A percentile compares a stretch with the other conserved stretches of the same genome.
Conservation (phyloP, 305 asterid genomes). For the Andrographis paniculata region DNA sequence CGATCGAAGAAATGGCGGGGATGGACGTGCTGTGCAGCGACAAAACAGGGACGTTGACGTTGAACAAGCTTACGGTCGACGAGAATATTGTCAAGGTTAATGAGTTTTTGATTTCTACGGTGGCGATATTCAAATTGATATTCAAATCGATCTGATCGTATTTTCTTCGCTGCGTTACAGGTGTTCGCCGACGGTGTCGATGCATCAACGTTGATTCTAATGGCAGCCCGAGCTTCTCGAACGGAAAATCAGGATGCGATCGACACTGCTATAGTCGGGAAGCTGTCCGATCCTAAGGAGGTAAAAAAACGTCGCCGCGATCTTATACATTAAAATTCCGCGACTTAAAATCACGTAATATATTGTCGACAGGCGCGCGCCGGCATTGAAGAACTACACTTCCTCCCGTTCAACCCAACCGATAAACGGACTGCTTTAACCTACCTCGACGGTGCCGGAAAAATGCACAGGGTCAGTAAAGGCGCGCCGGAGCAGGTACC, state of each 20-base stretch:
- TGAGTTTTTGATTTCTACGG: constrained; percentile 1
- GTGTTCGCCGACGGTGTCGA: constrained; percentile 82
- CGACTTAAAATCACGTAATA: too few species aligned
- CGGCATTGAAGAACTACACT: constrained; percentile 65
- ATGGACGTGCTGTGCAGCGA: constrained; percentile 99
- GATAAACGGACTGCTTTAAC: constrained; percentile 82
- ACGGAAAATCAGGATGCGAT: constrained; percentile 97
- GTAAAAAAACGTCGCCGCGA: too few species aligned
- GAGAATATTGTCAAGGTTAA: constrained; percentile 86
- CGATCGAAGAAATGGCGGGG: constrained; percentile 99
- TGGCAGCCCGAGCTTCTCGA: constrained; percentile 98
- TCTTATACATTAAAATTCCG: too few species aligned
- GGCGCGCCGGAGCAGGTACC: constrained; percentile 87
- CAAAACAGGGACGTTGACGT: constrained; percentile 85
- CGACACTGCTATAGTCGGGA: constrained; percentile 88
- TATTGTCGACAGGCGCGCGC: constrained; percentile 88
- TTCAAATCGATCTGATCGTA: too few species aligned
- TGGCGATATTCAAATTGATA: constrained; percentile 5
- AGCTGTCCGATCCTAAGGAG: constrained; percentile 99
- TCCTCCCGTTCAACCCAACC: constrained; percentile 78
- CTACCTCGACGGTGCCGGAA: constrained; percentile 57
- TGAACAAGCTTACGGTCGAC: constrained; percentile 92
- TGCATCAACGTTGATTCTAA: constrained; percentile 87
- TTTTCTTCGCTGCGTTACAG: constrained; percentile 30
- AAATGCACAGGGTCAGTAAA: constrained; percentile 79